Conservation (phyloP, 371 early-diverging fungal genomes). For the Actinomortierella ambigua region DNA sequence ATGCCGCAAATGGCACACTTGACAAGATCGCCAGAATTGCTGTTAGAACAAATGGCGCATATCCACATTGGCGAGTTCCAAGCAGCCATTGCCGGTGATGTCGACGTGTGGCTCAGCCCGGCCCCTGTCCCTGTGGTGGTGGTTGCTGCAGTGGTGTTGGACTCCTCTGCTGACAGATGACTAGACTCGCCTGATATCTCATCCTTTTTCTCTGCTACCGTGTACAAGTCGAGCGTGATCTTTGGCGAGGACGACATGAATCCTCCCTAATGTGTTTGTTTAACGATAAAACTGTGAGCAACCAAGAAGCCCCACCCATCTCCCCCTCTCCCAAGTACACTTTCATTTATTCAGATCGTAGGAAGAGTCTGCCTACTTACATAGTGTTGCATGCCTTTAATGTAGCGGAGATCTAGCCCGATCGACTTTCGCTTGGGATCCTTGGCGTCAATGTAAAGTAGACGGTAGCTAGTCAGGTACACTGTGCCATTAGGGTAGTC, state of each 20-base stretch:
- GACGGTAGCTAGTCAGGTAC: conserved; percentile 77
- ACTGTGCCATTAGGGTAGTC: conserved; percentile 77
- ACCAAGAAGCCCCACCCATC: too few relatives aligned
- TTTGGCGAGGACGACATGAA: conserved; percentile 73
- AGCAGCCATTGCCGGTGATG: background rate
- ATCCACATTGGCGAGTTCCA: conserved; percentile 59
- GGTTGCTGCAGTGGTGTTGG: conserved; percentile 9
- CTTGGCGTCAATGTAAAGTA: conserved; percentile 77
- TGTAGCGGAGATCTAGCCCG: conserved; percentile 54
- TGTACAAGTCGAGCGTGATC: conserved; percentile 56
- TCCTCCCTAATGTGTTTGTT: conserved; percentile 52
- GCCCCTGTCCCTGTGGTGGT: conserved; percentile 7
- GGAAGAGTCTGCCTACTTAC: conserved; percentile 47
- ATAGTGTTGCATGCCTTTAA: conserved; percentile 59
- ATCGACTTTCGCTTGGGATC: conserved; percentile 61
- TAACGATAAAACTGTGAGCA: conserved; percentile 1
- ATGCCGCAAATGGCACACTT: conserved; percentile 84
- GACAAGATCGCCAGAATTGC: conserved; percentile 52
- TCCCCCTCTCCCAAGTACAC: too few relatives aligned
- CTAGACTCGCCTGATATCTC: background rate
- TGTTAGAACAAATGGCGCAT: conserved; percentile 76
- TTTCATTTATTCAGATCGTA: too few relatives aligned
- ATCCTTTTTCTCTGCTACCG: conserved; percentile 7
- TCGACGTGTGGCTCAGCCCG: conserved; percentile 1
- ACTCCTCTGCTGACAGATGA: background rate